Base-by-base conservation (phyloP, 1,139 yeast species). In the Scheffersomyces titani region DNA sequence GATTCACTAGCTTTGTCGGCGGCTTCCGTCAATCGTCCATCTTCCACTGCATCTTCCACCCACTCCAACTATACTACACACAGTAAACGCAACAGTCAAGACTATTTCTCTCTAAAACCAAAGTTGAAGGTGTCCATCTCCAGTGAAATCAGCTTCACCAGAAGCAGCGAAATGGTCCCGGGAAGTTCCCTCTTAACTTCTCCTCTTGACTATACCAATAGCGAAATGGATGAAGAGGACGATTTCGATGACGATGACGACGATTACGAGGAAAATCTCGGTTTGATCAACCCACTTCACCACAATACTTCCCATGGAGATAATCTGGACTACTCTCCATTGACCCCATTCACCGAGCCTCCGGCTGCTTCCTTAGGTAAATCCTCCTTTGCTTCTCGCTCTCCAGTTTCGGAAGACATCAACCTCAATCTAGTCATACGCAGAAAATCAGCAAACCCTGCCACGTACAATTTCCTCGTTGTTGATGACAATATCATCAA, bases 401-500 rank as follows among this genome's bases (percentile, higher is more conserved):
- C 49, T 1, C 49, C 49, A 46, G 49, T 22, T 11, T 19, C 20
- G 11, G 49, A 46, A 46, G 11, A 20, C 16, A 46, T 46, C 24
- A n/a, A 46, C 49, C 19, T 46, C 22, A 46, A 22, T n/a, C 49
- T 46, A 46, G 55, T 59, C 44, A 52, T 56, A 48, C 54, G 57
- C 47, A 56, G 55, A 36, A 58, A 56, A 20, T 40, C 44, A 24
- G 65, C 78, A 18, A 72, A 72, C 58, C 58, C 61, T 51, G 57
- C 59, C n/a, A 59, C 63, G 6, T 73, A 69, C 62, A 61, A 60
- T 21, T 79, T 80, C 56, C 64, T 80, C 47, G 65, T 78, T 30
- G 83, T 80, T 24, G 84, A 80, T 62, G 84, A 80, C 63, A 80
- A 80, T 59, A 59, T 71, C 19, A 77, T 80, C 57, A 79, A 80